Base-by-base conservation (phyloP, 148 eudicot genomes). In the Agrostemma githago region DNA sequence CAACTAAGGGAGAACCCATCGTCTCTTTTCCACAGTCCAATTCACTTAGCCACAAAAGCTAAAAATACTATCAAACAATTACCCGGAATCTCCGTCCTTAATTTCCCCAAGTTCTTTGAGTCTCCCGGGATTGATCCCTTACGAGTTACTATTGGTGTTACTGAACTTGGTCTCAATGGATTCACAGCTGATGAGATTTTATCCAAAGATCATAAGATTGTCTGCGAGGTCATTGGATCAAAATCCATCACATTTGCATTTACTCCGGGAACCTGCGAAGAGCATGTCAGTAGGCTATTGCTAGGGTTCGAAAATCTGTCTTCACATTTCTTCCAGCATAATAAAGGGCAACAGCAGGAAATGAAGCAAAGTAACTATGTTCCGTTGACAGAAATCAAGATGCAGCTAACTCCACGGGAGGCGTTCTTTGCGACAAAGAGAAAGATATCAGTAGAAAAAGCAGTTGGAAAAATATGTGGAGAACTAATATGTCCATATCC, bases 401-500 rank as follows among this genome's bases (percentile, higher is more conserved):
- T 89, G 81, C 67, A 78, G 11, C 80, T 89, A 72, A 87, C 73
- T 75, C 96, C 96, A 3, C 72, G 93, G 51, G 92, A 89, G 16
- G 96, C 96, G 15, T 91, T 91, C 81, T 91, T 91, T 73, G 79
- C 88, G 0, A 78, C 75, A 53, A 91, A 87, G 80, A 80, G 79
- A 64, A 89, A 76, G 81, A 83, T 87, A 61, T 53, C 77, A 65
- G 12, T 85, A 1, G 70, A 77, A 82, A 85, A 86, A 8, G 81
- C 88, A 19, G 5, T 87, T 8, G 93, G 97, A 37, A 70, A 88
- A 78, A 75, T 89, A 53, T 85, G 92, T 75, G 97, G 97, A 40
- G 95, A 92, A 81, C 84, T 92, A 17, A 78, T 92, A 84, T 89
- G 95, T 44, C 90, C 97, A n/a, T 92, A 86, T 59, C 97, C 97